phyloP scores from a whole-genome alignment of 108 stramenopile species.

The Aurantiochytrium sp. region DNA sequence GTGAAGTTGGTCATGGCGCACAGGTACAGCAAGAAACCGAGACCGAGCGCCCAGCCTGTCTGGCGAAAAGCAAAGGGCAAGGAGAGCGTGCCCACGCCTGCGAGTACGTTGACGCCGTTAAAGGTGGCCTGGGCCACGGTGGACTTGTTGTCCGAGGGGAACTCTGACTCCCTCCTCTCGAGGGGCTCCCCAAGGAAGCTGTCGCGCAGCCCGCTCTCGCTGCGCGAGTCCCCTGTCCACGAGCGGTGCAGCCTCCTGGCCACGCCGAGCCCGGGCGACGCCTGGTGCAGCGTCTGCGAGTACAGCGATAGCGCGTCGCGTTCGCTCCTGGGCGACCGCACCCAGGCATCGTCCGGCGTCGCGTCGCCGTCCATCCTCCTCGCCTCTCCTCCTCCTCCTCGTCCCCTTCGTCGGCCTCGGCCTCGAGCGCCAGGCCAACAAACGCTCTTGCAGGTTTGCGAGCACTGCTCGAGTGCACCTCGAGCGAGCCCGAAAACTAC shows the following conservation, averaged over 20 bases:
- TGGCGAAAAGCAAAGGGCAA: slow-evolving; percentile 8
- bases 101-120: not conserved
- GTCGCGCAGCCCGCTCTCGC: not conserved
- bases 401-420: too few species aligned
- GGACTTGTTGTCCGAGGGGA: not conserved
- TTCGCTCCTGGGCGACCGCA: not conserved
- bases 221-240: not conserved
- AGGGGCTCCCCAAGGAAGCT: not conserved
- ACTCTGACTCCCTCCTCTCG: not conserved
- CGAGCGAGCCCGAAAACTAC: too few species aligned
- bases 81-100: not conserved
- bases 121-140: slow-evolving; percentile 11
- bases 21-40: not conserved
- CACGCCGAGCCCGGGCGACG: not conserved
- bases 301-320: not conserved
- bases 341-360: not conserved
- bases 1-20: slow-evolving; percentile 10
- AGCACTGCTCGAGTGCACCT: too few species aligned
- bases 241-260: not conserved
- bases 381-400: not conserved
- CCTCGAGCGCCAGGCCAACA: too few species aligned
- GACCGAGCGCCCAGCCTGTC: slow-evolving; percentile 1
- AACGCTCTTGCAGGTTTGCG: too few species aligned
- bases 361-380: not conserved
- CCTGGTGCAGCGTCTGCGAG: not conserved